A percentile compares a stretch with the other conserved stretches of the same genome.
phyloP scores from a whole-genome alignment of 2,329 filamentous ascomycete genomes.

The Thermoascus crustaceus region DNA sequence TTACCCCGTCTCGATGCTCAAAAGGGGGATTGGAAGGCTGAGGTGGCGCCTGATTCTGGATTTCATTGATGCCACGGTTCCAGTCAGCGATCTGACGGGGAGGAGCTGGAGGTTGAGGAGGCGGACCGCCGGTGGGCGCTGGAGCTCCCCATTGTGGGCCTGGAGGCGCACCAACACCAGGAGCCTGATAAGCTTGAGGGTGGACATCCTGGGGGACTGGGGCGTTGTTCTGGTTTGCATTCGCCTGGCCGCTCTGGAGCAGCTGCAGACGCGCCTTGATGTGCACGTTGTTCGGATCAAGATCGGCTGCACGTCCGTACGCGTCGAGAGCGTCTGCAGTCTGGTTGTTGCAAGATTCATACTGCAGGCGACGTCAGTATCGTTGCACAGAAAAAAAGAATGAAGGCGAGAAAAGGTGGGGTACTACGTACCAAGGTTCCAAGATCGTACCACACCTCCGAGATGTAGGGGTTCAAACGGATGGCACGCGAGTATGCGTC shows the following conservation, averaged over 20 bases:
- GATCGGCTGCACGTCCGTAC: slow-evolving; percentile 86
- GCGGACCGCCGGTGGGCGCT: slow-evolving; percentile 39
- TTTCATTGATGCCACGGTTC: slow-evolving; percentile 65
- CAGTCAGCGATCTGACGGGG: slow-evolving; percentile 54
- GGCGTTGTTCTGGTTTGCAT: slow-evolving; percentile 56
- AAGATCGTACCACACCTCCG: slow-evolving; percentile 97
- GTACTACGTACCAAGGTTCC: slow-evolving; percentile 71
- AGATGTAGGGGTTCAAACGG: slow-evolving; percentile 93
- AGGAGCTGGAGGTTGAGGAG: slow-evolving; percentile 55
- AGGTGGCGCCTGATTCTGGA: slow-evolving; percentile 52
- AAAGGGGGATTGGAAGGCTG: slow-evolving; percentile 69
- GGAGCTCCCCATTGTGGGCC: slow-evolving; percentile 85
- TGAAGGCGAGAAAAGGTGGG: not conserved
- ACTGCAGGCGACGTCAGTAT: slow-evolving; percentile 44
- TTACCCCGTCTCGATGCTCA: slow-evolving; percentile 66
- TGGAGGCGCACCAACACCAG: slow-evolving; percentile 72
- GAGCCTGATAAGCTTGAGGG: slow-evolving; percentile 82
- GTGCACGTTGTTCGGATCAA: slow-evolving; percentile 86
- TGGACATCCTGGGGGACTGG: slow-evolving; percentile 83
- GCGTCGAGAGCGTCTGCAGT: slow-evolving; percentile 93
- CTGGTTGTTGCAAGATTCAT: slow-evolving; percentile 98
- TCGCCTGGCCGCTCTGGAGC: slow-evolving; percentile 68
- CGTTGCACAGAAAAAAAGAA: slow-evolving; percentile 21
- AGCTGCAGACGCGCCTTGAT: slow-evolving; percentile 93
- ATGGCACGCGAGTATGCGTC: slow-evolving; percentile 97